Conservation (phyloP, 108 stramenopile genomes). For the Schizochytrium sp. region DNA sequence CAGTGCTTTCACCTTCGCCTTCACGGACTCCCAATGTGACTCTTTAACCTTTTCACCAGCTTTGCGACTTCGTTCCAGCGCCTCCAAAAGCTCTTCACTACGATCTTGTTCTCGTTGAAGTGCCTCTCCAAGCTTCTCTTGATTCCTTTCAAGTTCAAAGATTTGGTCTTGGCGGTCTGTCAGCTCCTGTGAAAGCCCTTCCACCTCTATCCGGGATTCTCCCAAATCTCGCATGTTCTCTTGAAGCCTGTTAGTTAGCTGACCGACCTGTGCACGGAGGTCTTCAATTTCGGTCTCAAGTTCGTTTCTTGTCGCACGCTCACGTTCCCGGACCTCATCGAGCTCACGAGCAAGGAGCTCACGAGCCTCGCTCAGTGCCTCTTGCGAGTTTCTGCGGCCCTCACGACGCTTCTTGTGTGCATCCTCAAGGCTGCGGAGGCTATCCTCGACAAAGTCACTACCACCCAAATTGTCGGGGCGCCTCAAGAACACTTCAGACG, state of each 20-base stretch:
- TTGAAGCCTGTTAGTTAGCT: background rate
- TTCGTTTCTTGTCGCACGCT: background rate
- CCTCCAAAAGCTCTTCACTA: background rate
- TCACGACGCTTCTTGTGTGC: background rate
- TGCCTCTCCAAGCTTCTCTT: background rate
- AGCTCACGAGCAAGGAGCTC: slow-evolving; percentile 38
- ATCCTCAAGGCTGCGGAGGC: too few relatives aligned
- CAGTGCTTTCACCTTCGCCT: background rate
- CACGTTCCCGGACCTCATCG: background rate
- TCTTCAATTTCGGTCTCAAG: slow-evolving; percentile 21
- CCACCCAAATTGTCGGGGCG: too few relatives aligned
- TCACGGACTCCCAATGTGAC: background rate
- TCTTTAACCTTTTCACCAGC: background rate
- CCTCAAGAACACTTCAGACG: too few relatives aligned
- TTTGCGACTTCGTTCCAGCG: background rate
- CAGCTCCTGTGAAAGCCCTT: background rate
- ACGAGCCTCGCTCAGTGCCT: slow-evolving; percentile 17
- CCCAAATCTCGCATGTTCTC: background rate
- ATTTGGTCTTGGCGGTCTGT: slow-evolving; percentile 1
- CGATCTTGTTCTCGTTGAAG: slow-evolving; percentile 25
- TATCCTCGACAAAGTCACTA: too few relatives aligned
- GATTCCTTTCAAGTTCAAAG: background rate
- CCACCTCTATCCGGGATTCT: background rate
- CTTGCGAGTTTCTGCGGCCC: background rate
- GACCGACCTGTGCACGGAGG: background rate